phyloP scores from a whole-genome alignment of 768 basidiomycete species.

The Russula brevipes region DNA sequence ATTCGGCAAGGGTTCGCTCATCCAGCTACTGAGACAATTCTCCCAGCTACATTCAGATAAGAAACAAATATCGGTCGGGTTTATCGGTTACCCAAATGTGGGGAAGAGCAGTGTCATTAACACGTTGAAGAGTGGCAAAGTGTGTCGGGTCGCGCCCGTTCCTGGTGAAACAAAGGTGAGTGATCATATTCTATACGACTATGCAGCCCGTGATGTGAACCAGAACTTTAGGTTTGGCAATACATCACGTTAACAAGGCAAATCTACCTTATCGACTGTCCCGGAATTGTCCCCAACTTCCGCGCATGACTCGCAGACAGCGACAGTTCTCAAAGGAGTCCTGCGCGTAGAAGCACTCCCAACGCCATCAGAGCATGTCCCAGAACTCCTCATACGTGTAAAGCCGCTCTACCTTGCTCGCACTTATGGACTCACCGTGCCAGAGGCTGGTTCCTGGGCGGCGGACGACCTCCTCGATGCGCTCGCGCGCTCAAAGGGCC shows the following conservation, averaged over 20 bases:
- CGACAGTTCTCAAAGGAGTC: constrained; percentile 93
- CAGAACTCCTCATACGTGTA: constrained; percentile 82
- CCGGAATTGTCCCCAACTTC: constrained; percentile 96
- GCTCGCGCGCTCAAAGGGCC: constrained; percentile 87
- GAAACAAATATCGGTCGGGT: constrained; percentile 98
- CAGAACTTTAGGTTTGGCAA: constrained; percentile 73
- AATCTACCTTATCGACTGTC: constrained; percentile 99
- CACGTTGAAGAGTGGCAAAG: constrained; percentile 95
- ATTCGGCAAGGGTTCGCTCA: constrained; percentile 97
- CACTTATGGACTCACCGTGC: constrained; percentile 70
- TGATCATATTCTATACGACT: neutral
- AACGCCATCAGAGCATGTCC: constrained; percentile 89
- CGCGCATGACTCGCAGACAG: constrained; percentile 82
- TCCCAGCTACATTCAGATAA: constrained; percentile 96
- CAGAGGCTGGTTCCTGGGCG: constrained; percentile 54
- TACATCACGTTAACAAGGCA: constrained; percentile 95
- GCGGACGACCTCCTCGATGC: constrained; percentile 77
- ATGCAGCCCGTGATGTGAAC: neutral
- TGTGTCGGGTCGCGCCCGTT: constrained; percentile 93
- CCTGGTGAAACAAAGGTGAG: constrained; percentile 91
- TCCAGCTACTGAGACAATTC: constrained; percentile 94
- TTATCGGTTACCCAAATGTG: constrained; percentile 97
- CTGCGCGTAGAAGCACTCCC: constrained; percentile 92
- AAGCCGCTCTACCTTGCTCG: constrained; percentile 87
- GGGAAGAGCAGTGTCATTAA: constrained; percentile 98